Conservation (phyloP, 305 asterid genomes). For the Petunia hybrid region DNA sequence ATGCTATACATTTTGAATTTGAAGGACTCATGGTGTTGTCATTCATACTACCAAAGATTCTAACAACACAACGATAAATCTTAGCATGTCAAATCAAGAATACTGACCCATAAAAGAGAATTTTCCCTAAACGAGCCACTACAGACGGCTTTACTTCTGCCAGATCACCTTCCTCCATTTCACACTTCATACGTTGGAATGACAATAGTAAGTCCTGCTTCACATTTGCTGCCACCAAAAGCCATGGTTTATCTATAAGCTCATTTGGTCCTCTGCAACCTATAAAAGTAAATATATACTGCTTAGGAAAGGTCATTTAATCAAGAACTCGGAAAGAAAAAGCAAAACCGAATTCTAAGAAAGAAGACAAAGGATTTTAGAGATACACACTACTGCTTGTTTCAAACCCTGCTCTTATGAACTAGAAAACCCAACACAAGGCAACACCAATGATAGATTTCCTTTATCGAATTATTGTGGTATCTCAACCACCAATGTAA, state of each 20-base stretch:
- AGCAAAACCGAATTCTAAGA: neutral
- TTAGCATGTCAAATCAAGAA: neutral
- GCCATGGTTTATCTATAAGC: slow-evolving; percentile 46
- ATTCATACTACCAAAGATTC: neutral
- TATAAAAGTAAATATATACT: slow-evolving; percentile 11
- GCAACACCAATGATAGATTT: no score
- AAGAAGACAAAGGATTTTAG: neutral
- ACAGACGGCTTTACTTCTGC: slow-evolving; percentile 47
- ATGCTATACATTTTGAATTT: neutral
- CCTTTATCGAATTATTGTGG: no score
- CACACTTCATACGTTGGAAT: slow-evolving; percentile 40
- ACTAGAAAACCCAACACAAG: neutral
- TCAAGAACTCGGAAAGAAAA: no score
- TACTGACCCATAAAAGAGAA: slow-evolving; percentile 55
- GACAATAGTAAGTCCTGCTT: slow-evolving; percentile 51
- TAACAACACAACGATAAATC: neutral
- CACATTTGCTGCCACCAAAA: slow-evolving; percentile 46
- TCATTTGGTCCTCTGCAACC: slow-evolving; percentile 37
- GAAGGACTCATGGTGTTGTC: neutral
- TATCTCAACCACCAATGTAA: no score
- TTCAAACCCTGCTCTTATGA: no score
- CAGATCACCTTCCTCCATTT: slow-evolving; percentile 36
- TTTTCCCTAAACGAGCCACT: slow-evolving; percentile 51
- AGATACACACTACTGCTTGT: neutral
- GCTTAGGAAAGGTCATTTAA: neutral